These are phyloP conservation scores for Yamadazyma ubonensis DNA, from an alignment of 805 yeast genomes.

Conservation along the genomic window DNA sequence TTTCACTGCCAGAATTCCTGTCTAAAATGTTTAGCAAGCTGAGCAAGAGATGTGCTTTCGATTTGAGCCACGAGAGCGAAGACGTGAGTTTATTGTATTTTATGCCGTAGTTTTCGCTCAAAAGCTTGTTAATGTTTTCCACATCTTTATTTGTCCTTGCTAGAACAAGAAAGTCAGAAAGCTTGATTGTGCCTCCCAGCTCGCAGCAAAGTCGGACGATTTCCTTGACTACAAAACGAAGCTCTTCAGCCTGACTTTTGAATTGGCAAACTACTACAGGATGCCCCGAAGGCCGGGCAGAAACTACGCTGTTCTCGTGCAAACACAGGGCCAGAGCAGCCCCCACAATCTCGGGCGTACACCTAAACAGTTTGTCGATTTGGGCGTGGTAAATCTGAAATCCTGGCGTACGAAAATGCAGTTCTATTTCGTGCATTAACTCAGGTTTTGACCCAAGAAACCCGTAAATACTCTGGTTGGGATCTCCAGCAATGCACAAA, in stretches of 20 bases:
- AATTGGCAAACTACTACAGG: constrained; percentile 23
- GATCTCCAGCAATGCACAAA: constrained; percentile 68
- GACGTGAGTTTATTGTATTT: constrained; percentile 43
- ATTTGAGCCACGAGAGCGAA: constrained; percentile 52
- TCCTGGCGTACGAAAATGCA: constrained; percentile 5
- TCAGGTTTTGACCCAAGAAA: constrained; percentile 55
- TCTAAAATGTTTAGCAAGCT: constrained; percentile 48
- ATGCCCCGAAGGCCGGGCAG: constrained; percentile 20
- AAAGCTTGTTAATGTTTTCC: constrained; percentile 33
- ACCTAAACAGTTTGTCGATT: constrained; percentile 57
- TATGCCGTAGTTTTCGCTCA: constrained; percentile 40
- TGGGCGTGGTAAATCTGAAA: constrained; percentile 30
- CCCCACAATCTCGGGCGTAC: constrained; percentile 55
- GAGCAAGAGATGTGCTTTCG: constrained; percentile 43
- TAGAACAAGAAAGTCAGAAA: constrained; percentile 52
- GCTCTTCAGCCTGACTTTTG: constrained; percentile 33
- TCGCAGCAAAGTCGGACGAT: constrained; percentile 39
- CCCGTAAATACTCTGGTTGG: constrained; percentile 66
- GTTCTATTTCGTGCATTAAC: constrained; percentile 27
- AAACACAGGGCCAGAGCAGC: constrained; percentile 32
- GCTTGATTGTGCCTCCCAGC: constrained; percentile 43
- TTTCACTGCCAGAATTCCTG: constrained; percentile 31
- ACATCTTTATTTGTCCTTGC: constrained; percentile 53
- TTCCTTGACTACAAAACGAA: constrained; percentile 45
- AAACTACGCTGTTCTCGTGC: constrained; percentile 6